Evolutionary conservation across 1,284 basidiomycete species (phyloP).

Genomic region (Lignosus rhinocerotis): DNA sequence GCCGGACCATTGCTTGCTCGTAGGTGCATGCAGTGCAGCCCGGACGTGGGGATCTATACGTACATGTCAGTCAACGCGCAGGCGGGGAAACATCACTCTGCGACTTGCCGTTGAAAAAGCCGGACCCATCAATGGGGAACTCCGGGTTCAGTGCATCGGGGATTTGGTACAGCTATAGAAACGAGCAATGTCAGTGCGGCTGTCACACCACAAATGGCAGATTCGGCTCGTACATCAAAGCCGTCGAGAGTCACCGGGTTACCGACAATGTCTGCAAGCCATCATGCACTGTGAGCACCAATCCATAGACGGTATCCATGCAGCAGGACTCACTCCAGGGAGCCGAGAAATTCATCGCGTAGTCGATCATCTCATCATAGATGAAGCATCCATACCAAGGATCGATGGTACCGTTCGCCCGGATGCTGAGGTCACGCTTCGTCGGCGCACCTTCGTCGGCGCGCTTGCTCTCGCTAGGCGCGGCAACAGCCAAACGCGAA

Average conservation of each 20-base stretch:
- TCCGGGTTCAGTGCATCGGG: conserved; percentile 38
- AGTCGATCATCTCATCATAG: conserved; percentile 38
- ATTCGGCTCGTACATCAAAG: conserved; percentile 26
- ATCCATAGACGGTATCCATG: neutral
- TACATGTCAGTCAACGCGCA: neutral
- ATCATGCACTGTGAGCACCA: neutral
- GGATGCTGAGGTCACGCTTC: conserved; percentile 30
- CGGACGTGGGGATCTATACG: conserved; percentile 43
- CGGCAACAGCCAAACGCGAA: conserved; percentile 1
- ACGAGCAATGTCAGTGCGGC: neutral
- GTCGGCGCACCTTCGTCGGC: neutral
- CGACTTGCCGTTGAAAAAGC: conserved; percentile 60
- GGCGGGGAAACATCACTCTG: neutral
- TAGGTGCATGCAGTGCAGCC: conserved; percentile 69
- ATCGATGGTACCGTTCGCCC: conserved; percentile 35
- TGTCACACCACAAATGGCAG: neutral
- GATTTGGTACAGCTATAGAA: conserved; percentile 32
- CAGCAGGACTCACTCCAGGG: conserved; percentile 60
- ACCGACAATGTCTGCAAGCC: conserved; percentile 9
- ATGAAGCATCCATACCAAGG: conserved; percentile 38
- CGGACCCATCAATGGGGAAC: conserved; percentile 33
- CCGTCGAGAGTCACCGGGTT: conserved; percentile 13
- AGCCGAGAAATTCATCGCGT: conserved; percentile 44
- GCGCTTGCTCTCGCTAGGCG: conserved; percentile 2
- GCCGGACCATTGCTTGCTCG: conserved; percentile 55